phyloP scores from a whole-genome alignment of 805 yeast genomes.

The Cyberlindnera mississippiensis region DNA sequence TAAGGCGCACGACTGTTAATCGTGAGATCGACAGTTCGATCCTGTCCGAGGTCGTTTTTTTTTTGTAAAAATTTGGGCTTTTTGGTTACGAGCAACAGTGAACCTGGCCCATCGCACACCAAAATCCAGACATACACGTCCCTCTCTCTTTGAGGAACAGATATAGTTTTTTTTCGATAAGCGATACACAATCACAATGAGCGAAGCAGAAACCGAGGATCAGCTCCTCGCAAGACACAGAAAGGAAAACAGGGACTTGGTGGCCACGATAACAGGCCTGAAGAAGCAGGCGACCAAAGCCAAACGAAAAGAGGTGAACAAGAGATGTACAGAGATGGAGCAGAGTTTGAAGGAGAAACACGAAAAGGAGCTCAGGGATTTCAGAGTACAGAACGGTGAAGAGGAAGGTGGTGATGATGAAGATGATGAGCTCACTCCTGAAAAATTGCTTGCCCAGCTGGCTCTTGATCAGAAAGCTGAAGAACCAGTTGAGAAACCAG shows the following conservation, averaged over 20 bases:
- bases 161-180: too few relatives aligned
- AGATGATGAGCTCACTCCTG: constrained; percentile 63
- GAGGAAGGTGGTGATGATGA: constrained; percentile 41
- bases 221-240: constrained; percentile 57
- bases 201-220: constrained; percentile 40
- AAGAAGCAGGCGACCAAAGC: constrained; percentile 83
- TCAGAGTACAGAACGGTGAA: constrained; percentile 30
- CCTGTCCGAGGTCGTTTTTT: constrained; percentile 45
- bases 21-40: constrained; percentile 50
- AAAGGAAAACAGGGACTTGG: constrained; percentile 63
- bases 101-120: too few relatives aligned
- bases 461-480: constrained; percentile 35
- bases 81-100: constrained; percentile 2
- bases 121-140: too few relatives aligned
- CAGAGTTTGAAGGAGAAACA: constrained; percentile 52
- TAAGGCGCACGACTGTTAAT: constrained; percentile 51
- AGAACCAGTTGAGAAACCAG: constrained; percentile 4
- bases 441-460: constrained; percentile 57
- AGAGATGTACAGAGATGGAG: constrained; percentile 59
- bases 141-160: too few relatives aligned
- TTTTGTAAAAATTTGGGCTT: background rate
- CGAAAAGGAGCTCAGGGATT: constrained; percentile 40
- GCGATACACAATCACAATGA: background rate
- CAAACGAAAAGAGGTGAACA: constrained; percentile 61
- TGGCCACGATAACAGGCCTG: constrained; percentile 65